Conservation (phyloP, 1,139 yeast genomes). For the Pichia sorboxylosa region DNA sequence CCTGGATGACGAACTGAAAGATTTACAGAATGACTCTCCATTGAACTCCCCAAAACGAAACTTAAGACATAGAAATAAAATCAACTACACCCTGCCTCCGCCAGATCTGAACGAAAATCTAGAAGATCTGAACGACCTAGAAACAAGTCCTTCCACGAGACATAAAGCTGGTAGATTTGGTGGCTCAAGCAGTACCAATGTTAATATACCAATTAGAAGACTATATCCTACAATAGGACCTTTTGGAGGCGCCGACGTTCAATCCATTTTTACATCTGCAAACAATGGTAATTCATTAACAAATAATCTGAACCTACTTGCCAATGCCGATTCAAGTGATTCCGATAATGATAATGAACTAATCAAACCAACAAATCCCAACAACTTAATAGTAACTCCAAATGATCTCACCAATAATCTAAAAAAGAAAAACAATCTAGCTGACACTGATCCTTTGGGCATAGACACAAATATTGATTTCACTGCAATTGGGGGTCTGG, state of each 20-base stretch:
- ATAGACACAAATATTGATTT: slow-evolving; percentile 90
- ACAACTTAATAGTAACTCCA: slow-evolving; percentile 15
- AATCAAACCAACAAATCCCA: slow-evolving; percentile 23
- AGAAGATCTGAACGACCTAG: slow-evolving; percentile 19
- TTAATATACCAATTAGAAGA: slow-evolving; percentile 33
- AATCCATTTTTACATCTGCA: slow-evolving; percentile 62
- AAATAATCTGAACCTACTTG: slow-evolving; percentile 33
- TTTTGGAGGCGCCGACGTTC: slow-evolving; percentile 85
- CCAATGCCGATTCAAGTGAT: slow-evolving; percentile 24
- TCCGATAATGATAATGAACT: slow-evolving; percentile 31
- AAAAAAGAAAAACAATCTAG: slow-evolving; percentile 55
- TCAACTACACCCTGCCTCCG: slow-evolving; percentile 81
- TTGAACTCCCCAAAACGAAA: slow-evolving; percentile 35
- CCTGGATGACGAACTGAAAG: slow-evolving; percentile 26
- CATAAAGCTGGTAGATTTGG: slow-evolving; percentile 19
- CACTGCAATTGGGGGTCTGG: slow-evolving; percentile 84
- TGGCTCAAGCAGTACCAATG: slow-evolving; percentile 7
- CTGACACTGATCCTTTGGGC: slow-evolving; percentile 93
- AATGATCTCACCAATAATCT: slow-evolving; percentile 8
- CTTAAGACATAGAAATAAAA: slow-evolving; percentile 57
- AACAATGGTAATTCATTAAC: slow-evolving; percentile 37
- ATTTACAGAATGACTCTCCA: slow-evolving; percentile 35
- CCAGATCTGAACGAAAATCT: slow-evolving; percentile 48
- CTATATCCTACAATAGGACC: slow-evolving; percentile 95
- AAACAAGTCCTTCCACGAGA: slow-evolving; percentile 2